Base-by-base conservation (phyloP, 176 grass and related monocot species). In the Areca catechu region DNA sequence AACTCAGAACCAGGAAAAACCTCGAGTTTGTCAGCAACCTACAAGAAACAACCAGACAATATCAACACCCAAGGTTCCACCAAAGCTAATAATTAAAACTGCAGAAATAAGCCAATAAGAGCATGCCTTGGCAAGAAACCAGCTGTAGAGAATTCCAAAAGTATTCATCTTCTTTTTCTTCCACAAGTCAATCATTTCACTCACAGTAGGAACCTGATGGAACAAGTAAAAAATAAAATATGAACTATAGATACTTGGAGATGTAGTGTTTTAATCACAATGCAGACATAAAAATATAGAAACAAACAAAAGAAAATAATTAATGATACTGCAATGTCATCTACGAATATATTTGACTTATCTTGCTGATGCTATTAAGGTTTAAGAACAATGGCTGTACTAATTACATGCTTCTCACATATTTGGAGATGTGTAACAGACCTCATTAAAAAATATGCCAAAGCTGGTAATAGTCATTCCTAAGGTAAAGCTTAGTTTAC, bases 131-230 rank as follows among this genome's bases (percentile, higher is more conserved):
- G 93, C 87, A 73, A 98, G 93, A 75, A 98, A 98, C 81, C 93
- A 98, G 65, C 78, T 88, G 61, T 98, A 98, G 34, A 98, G 72
- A 70, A 98, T 98, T 14, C 93, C 87, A 60, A 98, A 98, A 60
- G 87, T 60, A 71, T 92, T 98, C 69, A 79, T 82, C 67, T 89
- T 98, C 61, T 98, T 85, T 49, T 88, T 98, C 75, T 85, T 98
- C 84, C 87, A 98, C 83, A 85, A 83, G 69, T 98, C 87, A 85
- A 88, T 76, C 87, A 98, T 98, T 71, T 98, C 87, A 30, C 69
- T 85, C 62, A 83, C 69, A 55, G 83, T 98, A 53, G 93, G 93
- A 63, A 98, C 93, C 93, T 98, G 63, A 55, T 19, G 50, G 70
- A 57, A 12, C 15, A 3, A 22, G 43, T 10, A 20, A 49, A 48